Evolutionary conservation across 345 rosid genomes (phyloP).

Genomic region (Hibiscus mutabilis): DNA sequence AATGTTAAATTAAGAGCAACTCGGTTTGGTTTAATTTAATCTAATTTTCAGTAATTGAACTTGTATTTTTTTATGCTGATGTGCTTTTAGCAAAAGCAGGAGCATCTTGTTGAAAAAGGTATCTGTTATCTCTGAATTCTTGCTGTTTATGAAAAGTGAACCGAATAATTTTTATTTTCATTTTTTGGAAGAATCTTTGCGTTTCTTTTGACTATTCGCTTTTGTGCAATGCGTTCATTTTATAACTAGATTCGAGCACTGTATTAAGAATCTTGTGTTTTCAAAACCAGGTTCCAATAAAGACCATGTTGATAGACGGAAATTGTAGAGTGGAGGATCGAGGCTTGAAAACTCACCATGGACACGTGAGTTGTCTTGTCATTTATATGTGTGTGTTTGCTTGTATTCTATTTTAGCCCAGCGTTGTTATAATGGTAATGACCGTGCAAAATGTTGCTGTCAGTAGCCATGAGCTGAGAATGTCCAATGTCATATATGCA

Average conservation of each 20-base stretch:
- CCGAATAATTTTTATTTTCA: background rate
- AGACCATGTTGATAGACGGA: constrained; percentile 88
- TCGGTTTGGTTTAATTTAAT: background rate
- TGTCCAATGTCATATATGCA: background rate
- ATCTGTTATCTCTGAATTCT: background rate
- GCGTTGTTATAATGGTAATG: background rate
- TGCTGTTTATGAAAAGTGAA: constrained; percentile 2
- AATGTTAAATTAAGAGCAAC: background rate
- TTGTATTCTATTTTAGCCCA: background rate
- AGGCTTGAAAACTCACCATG: constrained; percentile 96
- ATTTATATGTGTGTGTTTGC: background rate
- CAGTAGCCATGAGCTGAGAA: background rate
- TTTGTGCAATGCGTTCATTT: background rate
- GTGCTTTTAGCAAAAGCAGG: constrained; percentile 13
- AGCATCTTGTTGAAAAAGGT: constrained; percentile 14
- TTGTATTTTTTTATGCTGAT: constrained; percentile 3
- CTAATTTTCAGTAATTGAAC: background rate
- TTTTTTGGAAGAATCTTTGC: constrained; percentile 3
- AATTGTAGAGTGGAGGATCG: constrained; percentile 99
- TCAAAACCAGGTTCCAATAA: constrained; percentile 74
- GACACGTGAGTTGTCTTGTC: constrained; percentile 60
- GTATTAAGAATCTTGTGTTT: constrained; percentile 8
- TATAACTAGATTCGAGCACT: background rate
- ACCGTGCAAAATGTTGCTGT: background rate
- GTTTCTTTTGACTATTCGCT: constrained; percentile 1